Conservation (phyloP, 2,329 filamentous ascomycete species). For the Trichoderma cornu-damae region DNA sequence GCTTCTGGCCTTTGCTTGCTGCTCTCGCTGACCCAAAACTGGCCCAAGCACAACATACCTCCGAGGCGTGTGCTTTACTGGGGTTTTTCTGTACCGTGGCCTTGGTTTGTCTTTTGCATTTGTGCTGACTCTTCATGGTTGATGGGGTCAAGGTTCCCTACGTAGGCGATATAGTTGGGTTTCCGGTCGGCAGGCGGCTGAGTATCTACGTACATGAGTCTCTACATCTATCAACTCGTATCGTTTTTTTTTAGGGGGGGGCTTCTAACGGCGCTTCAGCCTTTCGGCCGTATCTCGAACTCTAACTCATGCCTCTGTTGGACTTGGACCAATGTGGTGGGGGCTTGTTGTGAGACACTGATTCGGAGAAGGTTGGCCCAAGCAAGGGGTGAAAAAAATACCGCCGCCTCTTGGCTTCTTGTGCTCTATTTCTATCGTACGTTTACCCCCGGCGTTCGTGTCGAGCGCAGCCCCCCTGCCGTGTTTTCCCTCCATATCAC, state of each 20-base stretch:
- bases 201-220: too few relatives aligned
- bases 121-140: neutral
- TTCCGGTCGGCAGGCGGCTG: too few relatives aligned
- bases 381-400: neutral
- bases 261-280: neutral
- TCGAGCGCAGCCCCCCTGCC: neutral
- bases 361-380: neutral
- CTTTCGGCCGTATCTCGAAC: neutral
- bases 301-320: neutral
- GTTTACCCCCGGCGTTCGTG: neutral
- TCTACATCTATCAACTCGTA: too few relatives aligned
- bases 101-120: neutral
- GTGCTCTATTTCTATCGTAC: neutral
- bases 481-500: neutral
- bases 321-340: neutral
- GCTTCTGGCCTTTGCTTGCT: neutral
- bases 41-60: neutral
- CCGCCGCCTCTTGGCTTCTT: neutral
- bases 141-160: neutral
- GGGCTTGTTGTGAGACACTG: neutral
- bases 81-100: neutral
- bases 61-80: neutral
- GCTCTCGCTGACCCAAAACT: neutral
- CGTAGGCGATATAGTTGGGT: too few relatives aligned
- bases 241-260: neutral